These are phyloP conservation scores for Decorospora gaudefroyi DNA, from an alignment of 2,329 filamentous ascomycete species.

Conservation along the genomic window DNA sequence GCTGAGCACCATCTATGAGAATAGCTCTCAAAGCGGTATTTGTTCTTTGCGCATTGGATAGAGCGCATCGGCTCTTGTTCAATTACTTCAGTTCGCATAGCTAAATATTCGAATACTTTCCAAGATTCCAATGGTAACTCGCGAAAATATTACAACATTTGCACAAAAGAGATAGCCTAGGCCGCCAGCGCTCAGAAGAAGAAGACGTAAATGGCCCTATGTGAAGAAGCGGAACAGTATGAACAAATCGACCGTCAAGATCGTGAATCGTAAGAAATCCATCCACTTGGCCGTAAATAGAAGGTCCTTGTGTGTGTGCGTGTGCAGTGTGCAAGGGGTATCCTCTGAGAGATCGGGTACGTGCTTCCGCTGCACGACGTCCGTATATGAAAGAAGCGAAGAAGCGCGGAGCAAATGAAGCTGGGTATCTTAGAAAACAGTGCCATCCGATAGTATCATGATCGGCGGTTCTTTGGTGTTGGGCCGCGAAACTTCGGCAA, in stretches of 20 bases:
- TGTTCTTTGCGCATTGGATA: background rate
- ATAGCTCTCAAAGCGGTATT: background rate
- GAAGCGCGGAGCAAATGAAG: constrained; percentile 32
- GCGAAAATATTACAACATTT: constrained; percentile 10
- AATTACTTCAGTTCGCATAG: constrained; percentile 2
- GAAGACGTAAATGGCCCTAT: constrained; percentile 7
- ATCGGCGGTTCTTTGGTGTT: constrained; percentile 98
- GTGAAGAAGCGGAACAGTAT: constrained; percentile 20
- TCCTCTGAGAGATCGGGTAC: constrained; percentile 17
- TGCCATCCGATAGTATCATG: constrained; percentile 93
- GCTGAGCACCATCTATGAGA: too few relatives aligned
- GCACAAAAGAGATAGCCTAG: constrained; percentile 6
- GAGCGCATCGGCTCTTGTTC: background rate
- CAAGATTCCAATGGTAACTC: constrained; percentile 5
- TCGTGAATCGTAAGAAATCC: constrained; percentile 32
- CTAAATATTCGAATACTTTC: constrained; percentile 5
- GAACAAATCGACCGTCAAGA: constrained; percentile 34
- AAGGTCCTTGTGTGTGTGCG: constrained; percentile 18
- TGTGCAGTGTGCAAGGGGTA: constrained; percentile 7
- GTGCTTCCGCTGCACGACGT: constrained; percentile 22
- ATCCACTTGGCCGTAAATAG: constrained; percentile 23
- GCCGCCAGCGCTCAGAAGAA: constrained; percentile 4
- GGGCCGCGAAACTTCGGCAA: constrained; percentile 91
- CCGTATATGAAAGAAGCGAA: constrained; percentile 30
- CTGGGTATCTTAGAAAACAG: constrained; percentile 75